Percentiles rank a stretch among this genome's conserved stretches.
These are phyloP conservation scores for Dysphania ambrosioides DNA, from an alignment of 148 eudicot genomes.

Conservation along the genomic window DNA sequence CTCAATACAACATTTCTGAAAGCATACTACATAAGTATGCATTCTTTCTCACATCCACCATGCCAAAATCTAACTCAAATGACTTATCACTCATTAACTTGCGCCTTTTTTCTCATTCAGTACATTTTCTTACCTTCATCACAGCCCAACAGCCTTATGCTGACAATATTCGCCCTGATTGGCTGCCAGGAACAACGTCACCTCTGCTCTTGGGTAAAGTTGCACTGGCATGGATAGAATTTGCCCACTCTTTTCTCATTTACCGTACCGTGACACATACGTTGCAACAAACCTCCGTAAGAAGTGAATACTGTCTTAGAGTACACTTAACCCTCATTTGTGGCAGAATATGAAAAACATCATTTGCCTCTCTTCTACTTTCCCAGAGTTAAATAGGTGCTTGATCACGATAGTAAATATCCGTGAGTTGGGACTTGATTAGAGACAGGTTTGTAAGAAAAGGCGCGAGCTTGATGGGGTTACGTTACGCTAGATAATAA, in stretches of 20 bases:
- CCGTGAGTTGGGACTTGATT: constrained; percentile 79
- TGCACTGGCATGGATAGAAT: constrained; percentile 79
- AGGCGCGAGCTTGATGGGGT: constrained; percentile 37
- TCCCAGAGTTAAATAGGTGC: constrained; percentile 60
- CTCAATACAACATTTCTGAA: background rate
- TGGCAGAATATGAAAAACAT: constrained; percentile 57
- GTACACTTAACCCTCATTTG: constrained; percentile 74
- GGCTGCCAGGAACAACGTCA: constrained; percentile 26
- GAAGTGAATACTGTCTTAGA: constrained; percentile 51
- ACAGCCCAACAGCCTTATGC: constrained; percentile 66
- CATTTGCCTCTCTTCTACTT: constrained; percentile 46
- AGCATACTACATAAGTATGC: background rate
- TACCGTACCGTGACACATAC: too few species aligned
- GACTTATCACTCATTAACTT: constrained; percentile 7
- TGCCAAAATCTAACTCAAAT: constrained; percentile 6
- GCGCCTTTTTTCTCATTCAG: constrained; percentile 12
- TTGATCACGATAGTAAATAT: constrained; percentile 73
- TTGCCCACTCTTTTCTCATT: constrained; percentile 59
- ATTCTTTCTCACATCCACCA: background rate
- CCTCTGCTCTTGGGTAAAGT: constrained; percentile 56
- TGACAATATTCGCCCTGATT: constrained; percentile 31
- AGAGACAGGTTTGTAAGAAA: constrained; percentile 31
- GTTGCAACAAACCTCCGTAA: constrained; percentile 55
- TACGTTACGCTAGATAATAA: constrained; percentile 25
- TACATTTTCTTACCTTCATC: constrained; percentile 23